Conservation (phyloP, 2,329 filamentous ascomycete genomes). For the Fusarium sp. region DNA sequence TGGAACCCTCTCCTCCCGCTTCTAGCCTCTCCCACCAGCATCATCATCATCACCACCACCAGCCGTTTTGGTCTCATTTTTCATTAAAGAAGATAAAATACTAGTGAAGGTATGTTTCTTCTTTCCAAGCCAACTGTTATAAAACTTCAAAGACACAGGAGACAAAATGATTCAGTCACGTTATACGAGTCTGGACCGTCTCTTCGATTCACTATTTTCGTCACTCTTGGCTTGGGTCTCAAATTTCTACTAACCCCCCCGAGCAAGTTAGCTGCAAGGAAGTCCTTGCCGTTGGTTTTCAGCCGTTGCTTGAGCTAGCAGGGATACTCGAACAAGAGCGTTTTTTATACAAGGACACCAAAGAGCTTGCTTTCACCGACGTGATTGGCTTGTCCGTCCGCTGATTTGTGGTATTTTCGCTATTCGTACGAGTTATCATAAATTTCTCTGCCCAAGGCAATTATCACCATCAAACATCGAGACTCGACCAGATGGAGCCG, state of each 20-base stretch:
- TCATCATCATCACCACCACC: conserved; percentile 22
- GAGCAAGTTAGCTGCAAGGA: conserved; percentile 8
- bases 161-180: neutral
- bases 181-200: neutral
- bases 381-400: conserved; percentile 8
- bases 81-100: conserved; percentile 12
- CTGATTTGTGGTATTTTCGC: conserved; percentile 12
- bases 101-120: conserved; percentile 16
- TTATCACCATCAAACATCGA: conserved; percentile 35
- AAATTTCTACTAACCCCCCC: neutral
- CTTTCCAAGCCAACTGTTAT: neutral
- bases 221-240: neutral
- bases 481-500: conserved; percentile 29
- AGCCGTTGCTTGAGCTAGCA: conserved; percentile 38
- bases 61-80: conserved; percentile 22
- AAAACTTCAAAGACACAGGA: neutral
- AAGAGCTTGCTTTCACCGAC: conserved; percentile 22
- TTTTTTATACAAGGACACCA: conserved; percentile 36
- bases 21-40: conserved; percentile 26
- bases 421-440: conserved; percentile 24
- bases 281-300: conserved; percentile 18
- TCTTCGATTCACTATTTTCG: neutral
- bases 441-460: conserved; percentile 28
- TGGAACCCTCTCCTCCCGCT: conserved; percentile 39
- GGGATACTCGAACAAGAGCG: conserved; percentile 34